phyloP scores from a whole-genome alignment of 345 rosid species.

The Hibiscus mutabilis region DNA sequence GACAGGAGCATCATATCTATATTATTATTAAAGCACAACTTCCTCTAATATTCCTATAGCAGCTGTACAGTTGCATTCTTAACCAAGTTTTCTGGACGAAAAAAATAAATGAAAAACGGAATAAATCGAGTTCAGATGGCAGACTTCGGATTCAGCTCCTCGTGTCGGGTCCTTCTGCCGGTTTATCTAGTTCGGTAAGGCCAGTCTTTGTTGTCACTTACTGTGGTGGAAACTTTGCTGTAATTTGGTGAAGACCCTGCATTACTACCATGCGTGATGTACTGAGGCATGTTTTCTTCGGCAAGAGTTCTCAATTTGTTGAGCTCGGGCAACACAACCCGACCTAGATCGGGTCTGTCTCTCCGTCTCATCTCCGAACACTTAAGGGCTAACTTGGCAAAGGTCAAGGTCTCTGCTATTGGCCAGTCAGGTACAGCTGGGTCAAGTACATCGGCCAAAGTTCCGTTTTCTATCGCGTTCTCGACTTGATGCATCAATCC shows the following conservation, averaged over 20 bases:
- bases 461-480: slow-evolving; percentile 53
- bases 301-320: slow-evolving; percentile 55
- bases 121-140: too few relatives aligned
- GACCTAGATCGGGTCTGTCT: slow-evolving; percentile 83
- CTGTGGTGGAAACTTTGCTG: slow-evolving; percentile 22
- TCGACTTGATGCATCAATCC: slow-evolving; percentile 67
- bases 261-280: slow-evolving; percentile 5
- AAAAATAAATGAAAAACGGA: not conserved
- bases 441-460: slow-evolving; percentile 45
- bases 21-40: not conserved
- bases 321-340: slow-evolving; percentile 57
- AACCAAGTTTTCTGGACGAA: not conserved
- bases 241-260: slow-evolving; percentile 21
- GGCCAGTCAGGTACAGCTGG: slow-evolving; percentile 69
- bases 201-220: slow-evolving; percentile 15
- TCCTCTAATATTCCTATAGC: too few relatives aligned
- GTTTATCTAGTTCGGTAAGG: not conserved
- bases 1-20: not conserved
- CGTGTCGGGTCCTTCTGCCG: not conserved
- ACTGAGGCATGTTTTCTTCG: slow-evolving; percentile 35
- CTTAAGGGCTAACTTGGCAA: slow-evolving; percentile 54
- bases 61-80: not conserved
- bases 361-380: slow-evolving; percentile 73
- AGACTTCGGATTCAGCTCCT: not conserved
- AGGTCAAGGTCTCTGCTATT: slow-evolving; percentile 42